phyloP scores from a whole-genome alignment of 2,329 filamentous ascomycete genomes.

The Zasmidium cellare region DNA sequence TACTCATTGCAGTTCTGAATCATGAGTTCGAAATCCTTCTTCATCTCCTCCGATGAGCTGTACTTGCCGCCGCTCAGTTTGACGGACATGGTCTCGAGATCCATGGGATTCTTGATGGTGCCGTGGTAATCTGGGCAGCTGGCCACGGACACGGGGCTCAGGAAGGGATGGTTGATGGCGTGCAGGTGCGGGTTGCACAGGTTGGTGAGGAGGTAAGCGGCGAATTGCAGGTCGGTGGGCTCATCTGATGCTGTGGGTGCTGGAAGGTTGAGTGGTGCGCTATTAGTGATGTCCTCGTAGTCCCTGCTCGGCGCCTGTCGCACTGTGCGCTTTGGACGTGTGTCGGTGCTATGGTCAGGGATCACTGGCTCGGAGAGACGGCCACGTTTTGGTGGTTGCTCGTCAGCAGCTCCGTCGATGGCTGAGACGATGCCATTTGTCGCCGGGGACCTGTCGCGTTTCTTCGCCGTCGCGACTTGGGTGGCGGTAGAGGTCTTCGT shows the following conservation, averaged over 20 bases:
- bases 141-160: not conserved
- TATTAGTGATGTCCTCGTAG: no score
- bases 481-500: not conserved
- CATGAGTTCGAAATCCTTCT: conserved; percentile 4
- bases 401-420: no score
- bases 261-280: no score
- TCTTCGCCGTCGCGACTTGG: not conserved
- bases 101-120: not conserved
- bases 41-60: not conserved
- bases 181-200: not conserved
- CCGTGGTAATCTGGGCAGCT: not conserved
- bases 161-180: not conserved
- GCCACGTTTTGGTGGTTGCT: no score
- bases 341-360: not conserved
- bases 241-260: not conserved
- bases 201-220: not conserved
- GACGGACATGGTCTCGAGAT: not conserved
- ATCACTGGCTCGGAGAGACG: no score
- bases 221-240: not conserved
- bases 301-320: not conserved
- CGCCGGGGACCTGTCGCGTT: no score
- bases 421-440: no score
- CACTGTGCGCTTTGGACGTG: not conserved
- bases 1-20: not conserved
- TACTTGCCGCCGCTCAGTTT: not conserved